A percentile compares a stretch with the other conserved stretches of the same genome.
Conservation (phyloP, 495 filamentous ascomycete species). For the Evernia prunastri region DNA sequence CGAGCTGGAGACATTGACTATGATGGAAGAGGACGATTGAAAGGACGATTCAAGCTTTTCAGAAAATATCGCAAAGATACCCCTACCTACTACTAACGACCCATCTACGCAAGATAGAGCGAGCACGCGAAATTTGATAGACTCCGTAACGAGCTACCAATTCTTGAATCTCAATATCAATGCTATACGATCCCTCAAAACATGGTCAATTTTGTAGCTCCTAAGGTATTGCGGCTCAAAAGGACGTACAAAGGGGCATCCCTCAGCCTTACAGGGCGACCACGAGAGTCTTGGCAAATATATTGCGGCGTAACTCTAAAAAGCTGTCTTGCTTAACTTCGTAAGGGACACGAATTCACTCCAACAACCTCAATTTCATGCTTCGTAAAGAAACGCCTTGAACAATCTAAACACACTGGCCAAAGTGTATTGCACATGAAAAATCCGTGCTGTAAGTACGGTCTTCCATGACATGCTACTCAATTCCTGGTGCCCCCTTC, state of each 20-base stretch:
- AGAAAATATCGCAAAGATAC: background rate
- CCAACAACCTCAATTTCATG: background rate
- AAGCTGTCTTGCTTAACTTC: background rate
- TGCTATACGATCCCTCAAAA: background rate
- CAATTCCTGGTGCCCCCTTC: background rate
- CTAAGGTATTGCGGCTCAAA: too few relatives aligned
- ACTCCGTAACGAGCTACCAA: background rate
- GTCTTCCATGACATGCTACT: background rate
- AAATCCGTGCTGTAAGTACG: slow-evolving; percentile 1
- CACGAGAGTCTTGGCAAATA: background rate
- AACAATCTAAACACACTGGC: background rate
- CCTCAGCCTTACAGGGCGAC: background rate
- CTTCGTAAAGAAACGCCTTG: background rate
- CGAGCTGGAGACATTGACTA: slow-evolving; percentile 68
- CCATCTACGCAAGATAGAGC: background rate
- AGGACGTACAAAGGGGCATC: background rate
- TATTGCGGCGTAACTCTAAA: background rate
- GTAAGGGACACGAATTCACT: slow-evolving; percentile 6
- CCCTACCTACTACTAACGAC: too few relatives aligned
- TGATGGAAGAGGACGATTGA: slow-evolving; percentile 63
- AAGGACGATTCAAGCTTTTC: slow-evolving; percentile 41
- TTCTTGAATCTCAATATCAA: background rate
- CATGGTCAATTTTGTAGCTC: too few relatives aligned
- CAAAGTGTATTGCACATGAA: slow-evolving; percentile 1
- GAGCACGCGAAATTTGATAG: background rate